Evolutionary conservation across 805 yeast species (phyloP), one percentile per base, ranked within the genome.

Genomic region (Wickerhamiella hasegawae): DNA sequence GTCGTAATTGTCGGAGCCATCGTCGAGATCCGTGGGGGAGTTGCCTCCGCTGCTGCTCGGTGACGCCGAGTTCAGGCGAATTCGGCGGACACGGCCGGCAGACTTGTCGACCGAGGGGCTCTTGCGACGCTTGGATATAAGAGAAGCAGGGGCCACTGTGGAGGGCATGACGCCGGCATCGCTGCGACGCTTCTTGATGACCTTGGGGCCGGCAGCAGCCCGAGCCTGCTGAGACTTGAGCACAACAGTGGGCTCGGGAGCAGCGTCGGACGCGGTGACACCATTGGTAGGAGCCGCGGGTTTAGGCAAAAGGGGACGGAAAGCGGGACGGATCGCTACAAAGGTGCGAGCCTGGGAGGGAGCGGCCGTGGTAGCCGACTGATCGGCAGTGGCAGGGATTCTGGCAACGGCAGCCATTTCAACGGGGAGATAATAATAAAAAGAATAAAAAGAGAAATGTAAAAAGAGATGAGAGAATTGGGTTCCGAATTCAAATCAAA

Each of bases 301-400:
- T 33, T 53, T 53, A 16, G 59, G 59, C 30, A 54, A 45, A 35
- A 54, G 39, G 9, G 58, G 58, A n/a, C 59, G 44, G 34, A 52
- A 52, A 14, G 54, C 49, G 3, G 59, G 57, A 18, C 56, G 39
- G 29, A 54, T 54, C 8, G 58, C 57, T 16, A 52, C 57, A 26
- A 34, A 45, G 6, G 31, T 16, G 20, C 16, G n/a, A 10, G 28
- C 8, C 16, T 28, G 31, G 16, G 31, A 10, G 20, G 31, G 9
- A 10, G 14, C 28, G 15, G 28, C 10, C 15, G 28, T 19, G n/a
- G 31, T 6, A 9, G 20, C 31, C 8, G 31, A 14, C 12, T 17
- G 20, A 9, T 5, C 31, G 20, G 31, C 5, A 6, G 6, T 16
- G 20, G 20, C n/a, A 16, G 31, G 18, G 5, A 17, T 15, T 5